Evolutionary conservation across 2,329 filamentous ascomycete genomes (phyloP), one percentile per base, ranked within the genome.

Genomic region (Fusarium hainanense): DNA sequence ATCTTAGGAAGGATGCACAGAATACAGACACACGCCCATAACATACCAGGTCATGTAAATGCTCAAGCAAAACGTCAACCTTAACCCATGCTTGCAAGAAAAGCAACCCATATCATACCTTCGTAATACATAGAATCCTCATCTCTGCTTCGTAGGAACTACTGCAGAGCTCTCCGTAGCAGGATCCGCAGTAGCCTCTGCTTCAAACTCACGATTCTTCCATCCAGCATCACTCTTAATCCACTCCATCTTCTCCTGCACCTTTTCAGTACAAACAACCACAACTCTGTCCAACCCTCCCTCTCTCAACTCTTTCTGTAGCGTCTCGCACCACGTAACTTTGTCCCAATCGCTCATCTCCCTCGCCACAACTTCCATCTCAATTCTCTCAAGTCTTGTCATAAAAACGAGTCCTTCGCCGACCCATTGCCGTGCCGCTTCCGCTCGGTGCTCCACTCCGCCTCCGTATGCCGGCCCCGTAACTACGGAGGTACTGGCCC

Each of bases 301-400:
- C 28, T 55, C 63, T 13, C 68, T 77, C 20, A 82, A 42, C 18
- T 74, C 70, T 34, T 64, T 59, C 61, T 77, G 73, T 34, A 83
- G 59, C 21, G 57, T 56, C 57, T 44, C 54, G 32, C 80, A 82
- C 80, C 80, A 84, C 23, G 65, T 67, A 13, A 80, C 14, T 72
- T 80, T 82, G 34, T 75, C 69, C 16, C 42, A 59, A 7, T 73
- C 69, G 8, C 73, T 71, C 79, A 81, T 78, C 14, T 73, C 71
- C 23, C 72, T 57, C 37, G 77, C 73, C 20, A 68, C 72, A 9
- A 84, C 71, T 72, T 84, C 82, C 55, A 84, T 76, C 73, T 84
- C 83, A 7, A 84, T 59, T 51, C 69, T 75, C 64, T 78, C 72
- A 50, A 84, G 72, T 16, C 51, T 67, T 7, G 27, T 37, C 66